phyloP scores from a whole-genome alignment of 495 filamentous ascomycete genomes.

The Pseudevernia furfuracea region DNA sequence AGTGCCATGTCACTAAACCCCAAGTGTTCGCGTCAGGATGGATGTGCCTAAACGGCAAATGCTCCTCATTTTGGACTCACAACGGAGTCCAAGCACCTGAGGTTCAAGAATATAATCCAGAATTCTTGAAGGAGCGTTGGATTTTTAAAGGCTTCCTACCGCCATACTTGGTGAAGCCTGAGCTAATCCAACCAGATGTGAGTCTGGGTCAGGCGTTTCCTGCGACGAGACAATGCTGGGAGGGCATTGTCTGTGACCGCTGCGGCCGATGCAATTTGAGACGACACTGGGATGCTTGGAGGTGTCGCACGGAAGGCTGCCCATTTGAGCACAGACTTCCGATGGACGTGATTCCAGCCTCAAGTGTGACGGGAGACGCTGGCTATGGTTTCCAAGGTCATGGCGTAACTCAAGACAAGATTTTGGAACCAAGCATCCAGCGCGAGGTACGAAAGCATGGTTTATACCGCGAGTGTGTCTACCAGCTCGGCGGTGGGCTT shows the following conservation, averaged over 20 bases:
- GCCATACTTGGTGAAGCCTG: slow-evolving; percentile 33
- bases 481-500: slow-evolving; percentile 13
- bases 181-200: slow-evolving; percentile 34
- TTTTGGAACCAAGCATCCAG: not conserved
- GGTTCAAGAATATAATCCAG: slow-evolving; percentile 45
- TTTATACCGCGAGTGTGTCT: slow-evolving; percentile 6
- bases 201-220: slow-evolving; percentile 29
- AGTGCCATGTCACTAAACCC: slow-evolving; percentile 34
- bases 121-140: slow-evolving; percentile 48
- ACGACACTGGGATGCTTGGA: slow-evolving; percentile 56
- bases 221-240: slow-evolving; percentile 39
- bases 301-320: slow-evolving; percentile 49
- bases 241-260: slow-evolving; percentile 65
- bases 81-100: slow-evolving; percentile 25
- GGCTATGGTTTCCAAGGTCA: slow-evolving; percentile 25
- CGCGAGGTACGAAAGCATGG: not conserved
- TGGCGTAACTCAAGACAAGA: slow-evolving; percentile 15
- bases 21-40: slow-evolving; percentile 53
- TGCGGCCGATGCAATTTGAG: slow-evolving; percentile 60
- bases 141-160: slow-evolving; percentile 33
- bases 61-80: slow-evolving; percentile 49
- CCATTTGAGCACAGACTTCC: slow-evolving; percentile 34
- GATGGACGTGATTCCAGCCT: slow-evolving; percentile 35
- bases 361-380: slow-evolving; percentile 31
- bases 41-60: slow-evolving; percentile 59